phyloP scores from a whole-genome alignment of 495 filamentous ascomycete species.

The Penicillium roqueforti region DNA sequence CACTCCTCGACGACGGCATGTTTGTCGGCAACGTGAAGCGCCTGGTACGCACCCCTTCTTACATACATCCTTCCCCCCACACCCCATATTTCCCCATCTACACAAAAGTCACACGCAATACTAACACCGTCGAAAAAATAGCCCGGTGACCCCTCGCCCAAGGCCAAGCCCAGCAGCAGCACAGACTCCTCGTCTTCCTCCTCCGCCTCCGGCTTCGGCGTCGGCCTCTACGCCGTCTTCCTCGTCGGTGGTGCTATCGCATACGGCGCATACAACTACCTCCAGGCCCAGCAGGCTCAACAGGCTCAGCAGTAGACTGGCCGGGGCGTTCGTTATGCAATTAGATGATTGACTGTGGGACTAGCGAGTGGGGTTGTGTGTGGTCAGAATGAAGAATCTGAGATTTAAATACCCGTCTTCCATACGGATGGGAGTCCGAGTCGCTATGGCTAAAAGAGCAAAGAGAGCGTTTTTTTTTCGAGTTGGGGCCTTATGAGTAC shows the following conservation, averaged over 20 bases:
- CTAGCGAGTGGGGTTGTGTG: background rate
- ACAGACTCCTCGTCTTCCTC: constrained; percentile 45
- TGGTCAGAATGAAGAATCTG: background rate
- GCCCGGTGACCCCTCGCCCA: constrained; percentile 82
- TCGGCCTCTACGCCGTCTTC: constrained; percentile 79
- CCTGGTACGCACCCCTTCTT: constrained; percentile 60
- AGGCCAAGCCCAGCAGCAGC: constrained; percentile 51
- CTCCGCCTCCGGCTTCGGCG: constrained; percentile 54
- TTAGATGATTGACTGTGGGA: background rate
- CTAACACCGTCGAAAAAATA: constrained; percentile 31
- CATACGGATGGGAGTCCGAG: background rate
- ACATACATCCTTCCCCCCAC: background rate
- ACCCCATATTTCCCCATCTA: background rate
- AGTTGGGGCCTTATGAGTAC: constrained; percentile 2
- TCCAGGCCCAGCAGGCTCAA: constrained; percentile 54
- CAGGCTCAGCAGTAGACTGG: constrained; percentile 21
- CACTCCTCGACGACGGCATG: constrained; percentile 76
- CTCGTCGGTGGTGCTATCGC: constrained; percentile 72
- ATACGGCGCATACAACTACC: constrained; percentile 83
- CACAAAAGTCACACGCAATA: constrained; percentile 9
- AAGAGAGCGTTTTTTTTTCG: constrained; percentile 7
- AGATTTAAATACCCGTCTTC: background rate
- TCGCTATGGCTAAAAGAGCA: constrained; percentile 8
- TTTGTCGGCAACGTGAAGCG: constrained; percentile 81
- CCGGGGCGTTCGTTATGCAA: background rate